phyloP scores from a whole-genome alignment of 805 yeast genomes.

The Candida awuae region DNA sequence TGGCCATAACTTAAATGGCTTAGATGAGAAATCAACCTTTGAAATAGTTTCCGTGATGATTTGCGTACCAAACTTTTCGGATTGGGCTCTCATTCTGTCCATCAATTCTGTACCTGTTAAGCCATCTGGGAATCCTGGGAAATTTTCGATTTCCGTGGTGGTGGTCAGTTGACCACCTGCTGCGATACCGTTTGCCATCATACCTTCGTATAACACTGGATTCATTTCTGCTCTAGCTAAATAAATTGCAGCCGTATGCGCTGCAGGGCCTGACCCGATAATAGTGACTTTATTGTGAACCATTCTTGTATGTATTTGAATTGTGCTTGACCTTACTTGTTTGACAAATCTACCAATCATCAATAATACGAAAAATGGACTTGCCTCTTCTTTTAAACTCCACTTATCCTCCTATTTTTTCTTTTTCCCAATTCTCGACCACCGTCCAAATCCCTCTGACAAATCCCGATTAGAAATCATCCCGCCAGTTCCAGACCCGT shows the following conservation, averaged over 20 bases:
- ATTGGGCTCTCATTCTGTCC: conserved; percentile 91
- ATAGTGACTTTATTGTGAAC: conserved; percentile 79
- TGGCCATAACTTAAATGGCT: conserved; percentile 95
- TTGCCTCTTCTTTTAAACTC: no score
- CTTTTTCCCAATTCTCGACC: no score
- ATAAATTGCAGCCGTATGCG: conserved; percentile 98
- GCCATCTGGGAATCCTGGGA: conserved; percentile 97
- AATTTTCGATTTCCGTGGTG: conserved; percentile 96
- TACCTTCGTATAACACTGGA: conserved; percentile 91
- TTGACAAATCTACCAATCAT: no score
- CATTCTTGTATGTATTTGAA: conserved; percentile 36
- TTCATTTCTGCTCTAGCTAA: conserved; percentile 92
- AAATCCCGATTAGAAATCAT: background rate
- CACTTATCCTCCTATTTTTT: no score
- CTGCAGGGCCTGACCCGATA: conserved; percentile 98
- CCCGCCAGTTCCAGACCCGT: background rate
- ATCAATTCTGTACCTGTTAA: conserved; percentile 80
- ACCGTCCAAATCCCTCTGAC: no score
- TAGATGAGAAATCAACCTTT: conserved; percentile 77
- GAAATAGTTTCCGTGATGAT: conserved; percentile 92
- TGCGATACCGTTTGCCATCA: conserved; percentile 95
- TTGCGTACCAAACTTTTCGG: conserved; percentile 82
- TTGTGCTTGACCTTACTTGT: background rate
- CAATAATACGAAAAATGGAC: background rate
- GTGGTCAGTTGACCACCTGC: conserved; percentile 99